phyloP scores from a whole-genome alignment of 2,329 filamentous ascomycete species.

The Colletotrichum lupini region DNA sequence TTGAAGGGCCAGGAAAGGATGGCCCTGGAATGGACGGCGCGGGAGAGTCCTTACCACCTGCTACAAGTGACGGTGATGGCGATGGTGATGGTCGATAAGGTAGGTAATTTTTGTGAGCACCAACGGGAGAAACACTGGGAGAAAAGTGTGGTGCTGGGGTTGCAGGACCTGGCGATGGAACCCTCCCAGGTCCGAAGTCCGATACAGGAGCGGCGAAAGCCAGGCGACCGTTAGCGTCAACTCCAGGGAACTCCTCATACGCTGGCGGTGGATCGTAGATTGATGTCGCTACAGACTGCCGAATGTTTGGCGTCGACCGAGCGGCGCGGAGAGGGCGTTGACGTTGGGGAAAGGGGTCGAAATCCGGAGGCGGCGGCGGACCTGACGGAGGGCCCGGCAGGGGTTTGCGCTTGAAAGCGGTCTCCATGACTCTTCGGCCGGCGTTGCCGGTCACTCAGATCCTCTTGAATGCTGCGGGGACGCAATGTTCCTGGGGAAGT shows the following conservation, averaged over 20 bases:
- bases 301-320: slow-evolving; percentile 30
- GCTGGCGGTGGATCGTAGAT: slow-evolving; percentile 22
- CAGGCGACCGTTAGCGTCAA: slow-evolving; percentile 18
- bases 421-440: slow-evolving; percentile 23
- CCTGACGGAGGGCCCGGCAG: slow-evolving; percentile 28
- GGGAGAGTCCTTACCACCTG: background rate
- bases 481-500: background rate
- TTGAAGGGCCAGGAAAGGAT: slow-evolving; percentile 1
- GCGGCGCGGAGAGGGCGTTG: slow-evolving; percentile 20
- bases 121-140: background rate
- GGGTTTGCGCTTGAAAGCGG: slow-evolving; percentile 27
- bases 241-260: slow-evolving; percentile 25
- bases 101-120: background rate
- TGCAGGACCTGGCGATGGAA: background rate
- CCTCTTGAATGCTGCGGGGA: background rate
- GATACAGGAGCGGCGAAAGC: background rate
- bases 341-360: slow-evolving; percentile 30
- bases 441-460: background rate
- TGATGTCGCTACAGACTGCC: slow-evolving; percentile 10
- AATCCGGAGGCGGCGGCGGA: slow-evolving; percentile 31
- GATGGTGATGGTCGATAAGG: background rate
- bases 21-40: background rate
- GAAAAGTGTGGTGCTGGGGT: background rate
- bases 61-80: background rate
- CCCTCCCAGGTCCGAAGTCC: background rate